phyloP scores from a whole-genome alignment of 208 protist species.

The Vickermania spadyakhi region DNA sequence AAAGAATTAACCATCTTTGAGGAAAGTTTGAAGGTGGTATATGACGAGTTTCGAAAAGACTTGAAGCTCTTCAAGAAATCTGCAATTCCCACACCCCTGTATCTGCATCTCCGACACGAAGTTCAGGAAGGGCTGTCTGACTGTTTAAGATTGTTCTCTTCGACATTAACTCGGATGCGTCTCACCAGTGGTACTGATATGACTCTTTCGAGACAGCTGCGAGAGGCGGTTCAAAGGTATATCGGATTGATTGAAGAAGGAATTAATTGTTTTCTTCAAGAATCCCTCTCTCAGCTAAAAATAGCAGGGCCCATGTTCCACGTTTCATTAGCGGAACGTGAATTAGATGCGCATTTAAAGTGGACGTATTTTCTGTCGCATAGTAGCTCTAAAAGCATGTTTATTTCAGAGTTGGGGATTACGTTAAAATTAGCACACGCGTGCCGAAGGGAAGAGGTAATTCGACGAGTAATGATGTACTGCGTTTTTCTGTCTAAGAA shows the following conservation, averaged over 20 bases:
- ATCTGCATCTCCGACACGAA: constrained; percentile 24
- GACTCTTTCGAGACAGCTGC: constrained; percentile 24
- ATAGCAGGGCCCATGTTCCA: neutral
- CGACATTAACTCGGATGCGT: constrained; percentile 18
- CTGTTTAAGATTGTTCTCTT: constrained; percentile 5
- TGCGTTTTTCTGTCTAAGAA: constrained; percentile 34
- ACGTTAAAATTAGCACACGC: constrained; percentile 9
- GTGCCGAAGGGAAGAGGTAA: constrained; percentile 16
- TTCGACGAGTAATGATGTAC: constrained; percentile 26
- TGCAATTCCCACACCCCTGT: neutral
- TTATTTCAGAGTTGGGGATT: constrained; percentile 20
- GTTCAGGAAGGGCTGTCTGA: constrained; percentile 34
- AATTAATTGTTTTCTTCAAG: constrained; percentile 58
- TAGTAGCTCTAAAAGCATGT: constrained; percentile 13
- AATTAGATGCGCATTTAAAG: constrained; percentile 54
- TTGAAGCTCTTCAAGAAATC: neutral
- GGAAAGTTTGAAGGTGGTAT: neutral
- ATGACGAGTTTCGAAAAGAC: neutral
- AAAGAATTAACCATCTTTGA: neutral
- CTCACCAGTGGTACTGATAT: no score
- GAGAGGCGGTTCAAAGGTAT: constrained; percentile 26
- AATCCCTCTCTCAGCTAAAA: constrained; percentile 51
- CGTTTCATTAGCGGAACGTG: constrained; percentile 28
- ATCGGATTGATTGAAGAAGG: constrained; percentile 32
- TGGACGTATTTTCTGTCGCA: constrained; percentile 22